These are phyloP conservation scores for Rhizopus stolonifer DNA, from an alignment of 371 early-diverging fungal species.

Conservation along the genomic window DNA sequence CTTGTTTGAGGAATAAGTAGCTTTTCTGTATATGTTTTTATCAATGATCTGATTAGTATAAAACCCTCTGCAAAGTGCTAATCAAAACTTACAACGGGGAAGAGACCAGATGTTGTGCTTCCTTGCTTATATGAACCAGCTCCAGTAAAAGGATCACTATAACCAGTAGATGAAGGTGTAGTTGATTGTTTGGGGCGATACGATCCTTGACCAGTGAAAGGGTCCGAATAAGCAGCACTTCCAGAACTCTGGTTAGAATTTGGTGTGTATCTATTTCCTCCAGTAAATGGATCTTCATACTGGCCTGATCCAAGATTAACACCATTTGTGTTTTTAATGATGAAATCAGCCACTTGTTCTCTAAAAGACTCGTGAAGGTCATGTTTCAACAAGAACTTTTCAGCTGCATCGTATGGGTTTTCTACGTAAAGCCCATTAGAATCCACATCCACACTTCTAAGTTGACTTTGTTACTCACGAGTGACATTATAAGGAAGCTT, in stretches of 20 bases:
- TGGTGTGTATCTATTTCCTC: constrained; percentile 54
- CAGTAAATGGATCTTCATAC: constrained; percentile 74
- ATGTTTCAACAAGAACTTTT: constrained; percentile 81
- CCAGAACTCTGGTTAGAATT: constrained; percentile 7
- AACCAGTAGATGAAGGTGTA: constrained; percentile 4
- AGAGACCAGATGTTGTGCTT: constrained; percentile 15
- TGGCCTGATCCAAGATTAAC: constrained; percentile 49
- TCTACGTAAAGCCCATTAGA: constrained; percentile 61
- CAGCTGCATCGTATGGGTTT: constrained; percentile 93
- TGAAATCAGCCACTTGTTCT: constrained; percentile 94
- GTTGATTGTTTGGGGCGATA: constrained; percentile 16
- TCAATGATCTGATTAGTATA: background rate
- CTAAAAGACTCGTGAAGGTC: constrained; percentile 79
- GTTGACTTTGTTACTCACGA: constrained; percentile 33
- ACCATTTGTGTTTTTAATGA: constrained; percentile 79
- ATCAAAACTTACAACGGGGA: constrained; percentile 22
- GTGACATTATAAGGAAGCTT: constrained; percentile 93
- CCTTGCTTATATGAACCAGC: constrained; percentile 14
- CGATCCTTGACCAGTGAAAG: constrained; percentile 50
- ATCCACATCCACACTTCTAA: too few relatives aligned
- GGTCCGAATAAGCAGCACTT: constrained; percentile 29
- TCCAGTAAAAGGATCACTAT: constrained; percentile 39
- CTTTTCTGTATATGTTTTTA: constrained; percentile 29
- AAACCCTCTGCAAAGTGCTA: background rate
- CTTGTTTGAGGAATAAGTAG: constrained; percentile 67